A percentile compares a stretch with the other conserved stretches of the same genome.
Conservation (phyloP, 495 filamentous ascomycete genomes). For the Neurospora sublineolata region DNA sequence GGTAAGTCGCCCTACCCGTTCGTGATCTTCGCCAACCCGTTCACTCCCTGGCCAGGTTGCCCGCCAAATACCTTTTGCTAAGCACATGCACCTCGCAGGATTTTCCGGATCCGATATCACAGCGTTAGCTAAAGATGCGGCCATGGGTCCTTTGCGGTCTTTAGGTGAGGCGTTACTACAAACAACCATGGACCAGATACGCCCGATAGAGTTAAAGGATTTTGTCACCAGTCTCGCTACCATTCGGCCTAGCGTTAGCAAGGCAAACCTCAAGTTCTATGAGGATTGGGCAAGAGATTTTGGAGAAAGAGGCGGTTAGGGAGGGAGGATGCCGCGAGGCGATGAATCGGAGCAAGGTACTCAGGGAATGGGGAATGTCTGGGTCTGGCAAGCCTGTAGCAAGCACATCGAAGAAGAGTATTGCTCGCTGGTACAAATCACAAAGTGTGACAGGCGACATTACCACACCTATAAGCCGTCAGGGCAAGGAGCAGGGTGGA, state of each 20-base stretch:
- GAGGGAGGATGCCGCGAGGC: constrained; percentile 2
- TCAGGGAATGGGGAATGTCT: background rate
- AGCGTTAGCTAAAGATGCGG: constrained; percentile 91
- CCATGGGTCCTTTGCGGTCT: constrained; percentile 90
- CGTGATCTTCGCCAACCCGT: background rate
- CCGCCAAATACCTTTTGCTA: background rate
- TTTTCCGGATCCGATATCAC: constrained; percentile 98
- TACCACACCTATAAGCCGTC: background rate
- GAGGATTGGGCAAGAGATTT: constrained; percentile 92
- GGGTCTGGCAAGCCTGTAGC: background rate
- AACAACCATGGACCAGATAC: constrained; percentile 88
- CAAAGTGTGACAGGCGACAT: background rate
- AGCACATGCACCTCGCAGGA: constrained; percentile 38
- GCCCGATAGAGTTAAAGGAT: constrained; percentile 71
- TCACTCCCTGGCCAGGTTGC: background rate
- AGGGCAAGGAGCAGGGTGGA: background rate
- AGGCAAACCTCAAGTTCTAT: constrained; percentile 69
- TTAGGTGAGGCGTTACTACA: constrained; percentile 82
- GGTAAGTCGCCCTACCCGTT: constrained; percentile 40
- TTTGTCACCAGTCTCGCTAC: constrained; percentile 76
- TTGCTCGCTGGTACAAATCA: background rate
- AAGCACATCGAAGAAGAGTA: background rate
- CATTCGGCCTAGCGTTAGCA: constrained; percentile 85
- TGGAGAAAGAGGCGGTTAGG: constrained; percentile 76
- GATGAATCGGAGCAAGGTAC: background rate